Evolutionary conservation across 1,284 basidiomycete species (phyloP), one percentile per base, ranked within the genome.

Genomic region (Porogramme epimiltina): DNA sequence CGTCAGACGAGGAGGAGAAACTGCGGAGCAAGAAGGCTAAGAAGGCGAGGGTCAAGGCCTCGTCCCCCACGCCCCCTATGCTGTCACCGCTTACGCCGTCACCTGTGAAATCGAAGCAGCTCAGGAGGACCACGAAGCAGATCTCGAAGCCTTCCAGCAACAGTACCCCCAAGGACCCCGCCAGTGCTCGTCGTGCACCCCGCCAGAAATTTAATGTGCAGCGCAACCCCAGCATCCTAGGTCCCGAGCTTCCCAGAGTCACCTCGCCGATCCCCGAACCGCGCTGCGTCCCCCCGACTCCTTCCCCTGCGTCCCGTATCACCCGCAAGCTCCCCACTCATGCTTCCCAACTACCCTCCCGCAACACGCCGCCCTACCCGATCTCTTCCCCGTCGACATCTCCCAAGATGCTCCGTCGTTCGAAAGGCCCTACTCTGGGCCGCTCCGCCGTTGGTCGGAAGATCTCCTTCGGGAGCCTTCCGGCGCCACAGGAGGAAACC

Each of bases 1-100:
- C 86, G 18, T 87, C 85, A 22, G 88, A 91, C 59, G 88, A 91
- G 58, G 88, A 91, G 64, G 87, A 91, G 70, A 84, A 82, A 64
- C 62, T 77, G 38, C 78, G 85, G 38, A 76, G 73, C 49, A 75
- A 74, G 58, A 74, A 75, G 41, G 81, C 77, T 39, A 90, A 90
- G 75, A 87, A 86, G 67, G 70, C 78, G 47, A 78, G 81, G 52
- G 79, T 74, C 34, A 76, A 75, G 65, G 69, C 67, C 2, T 58
- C 66, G 24, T 66, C 70, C 42, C 67, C 73, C 36, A 62, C 68
- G 11, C 62, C 70, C 25, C 58, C 60, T 38, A 43, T 59, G 6
- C 39, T 51, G n/a, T 46, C 57, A 20, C 59, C 66, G 18, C 58
- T 57, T 19, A 22, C 43, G 24, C 22, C 49, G 15, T 54, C 62